phyloP scores from a whole-genome alignment of 345 rosid genomes.

The Corymbia maculata region DNA sequence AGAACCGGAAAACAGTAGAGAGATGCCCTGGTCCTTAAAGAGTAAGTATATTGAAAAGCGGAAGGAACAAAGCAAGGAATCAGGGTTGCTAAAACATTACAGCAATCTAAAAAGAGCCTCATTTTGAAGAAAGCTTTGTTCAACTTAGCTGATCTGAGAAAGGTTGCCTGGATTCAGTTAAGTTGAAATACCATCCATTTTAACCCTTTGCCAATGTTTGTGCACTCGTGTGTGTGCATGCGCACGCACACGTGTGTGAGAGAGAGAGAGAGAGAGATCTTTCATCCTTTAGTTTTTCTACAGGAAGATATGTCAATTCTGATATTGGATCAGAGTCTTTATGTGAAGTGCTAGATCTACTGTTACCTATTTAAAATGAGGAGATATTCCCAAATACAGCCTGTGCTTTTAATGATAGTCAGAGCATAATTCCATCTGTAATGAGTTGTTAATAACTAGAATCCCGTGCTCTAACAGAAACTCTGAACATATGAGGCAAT shows the following conservation, averaged over 20 bases:
- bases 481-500: background rate
- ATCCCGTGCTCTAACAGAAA: background rate
- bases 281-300: background rate
- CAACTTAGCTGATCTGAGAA: background rate
- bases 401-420: background rate
- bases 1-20: background rate
- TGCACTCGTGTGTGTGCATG: background rate
- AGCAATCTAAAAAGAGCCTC: background rate
- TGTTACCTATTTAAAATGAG: background rate
- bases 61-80: background rate
- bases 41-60: background rate
- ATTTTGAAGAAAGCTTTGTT: background rate
- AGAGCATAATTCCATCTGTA: background rate
- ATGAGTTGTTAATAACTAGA: background rate
- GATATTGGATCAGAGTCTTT: background rate
- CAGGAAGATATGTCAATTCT: background rate
- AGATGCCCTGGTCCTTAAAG: background rate
- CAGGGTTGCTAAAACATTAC: background rate
- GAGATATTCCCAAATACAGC: background rate
- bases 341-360: background rate
- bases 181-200: background rate
- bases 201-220: background rate
- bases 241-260: accelerated
- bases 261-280: background rate
- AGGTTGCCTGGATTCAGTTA: background rate